These are phyloP conservation scores for Carex kokanica DNA, from an alignment of 176 grass and related monocot species.

Conservation along the genomic window DNA sequence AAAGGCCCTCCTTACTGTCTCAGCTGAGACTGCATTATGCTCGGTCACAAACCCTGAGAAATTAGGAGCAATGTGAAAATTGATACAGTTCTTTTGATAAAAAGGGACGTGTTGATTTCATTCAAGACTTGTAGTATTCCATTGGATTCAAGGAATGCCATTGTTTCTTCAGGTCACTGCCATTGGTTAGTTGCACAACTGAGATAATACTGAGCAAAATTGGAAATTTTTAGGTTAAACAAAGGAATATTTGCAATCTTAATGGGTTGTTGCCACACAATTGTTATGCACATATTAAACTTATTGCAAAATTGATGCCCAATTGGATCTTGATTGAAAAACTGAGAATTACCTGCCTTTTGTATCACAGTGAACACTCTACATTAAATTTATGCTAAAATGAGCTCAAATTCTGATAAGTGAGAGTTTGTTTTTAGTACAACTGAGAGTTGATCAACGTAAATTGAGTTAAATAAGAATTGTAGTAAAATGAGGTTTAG, in stretches of 20 bases:
- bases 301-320: neutral
- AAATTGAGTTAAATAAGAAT: neutral
- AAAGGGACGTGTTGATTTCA: neutral
- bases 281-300: neutral
- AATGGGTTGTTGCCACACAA: neutral
- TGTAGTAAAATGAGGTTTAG: neutral
- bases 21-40: slow-evolving; percentile 41
- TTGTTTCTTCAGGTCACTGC: neutral
- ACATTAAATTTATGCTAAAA: neutral
- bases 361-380: neutral
- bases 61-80: neutral
- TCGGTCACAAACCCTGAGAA: slow-evolving; percentile 53
- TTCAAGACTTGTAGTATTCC: neutral
- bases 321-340: neutral
- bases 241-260: neutral
- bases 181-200: neutral
- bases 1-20: slow-evolving; percentile 51
- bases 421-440: neutral
- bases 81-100: neutral
- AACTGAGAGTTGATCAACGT: neutral
- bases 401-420: neutral
- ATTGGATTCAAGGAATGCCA: neutral
- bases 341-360: neutral
- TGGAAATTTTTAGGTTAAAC: neutral
- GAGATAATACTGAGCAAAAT: neutral